Evolutionary conservation across 2,329 filamentous ascomycete species (phyloP), one percentile per base, ranked within the genome.

Genomic region (Juglanconis oblonga): DNA sequence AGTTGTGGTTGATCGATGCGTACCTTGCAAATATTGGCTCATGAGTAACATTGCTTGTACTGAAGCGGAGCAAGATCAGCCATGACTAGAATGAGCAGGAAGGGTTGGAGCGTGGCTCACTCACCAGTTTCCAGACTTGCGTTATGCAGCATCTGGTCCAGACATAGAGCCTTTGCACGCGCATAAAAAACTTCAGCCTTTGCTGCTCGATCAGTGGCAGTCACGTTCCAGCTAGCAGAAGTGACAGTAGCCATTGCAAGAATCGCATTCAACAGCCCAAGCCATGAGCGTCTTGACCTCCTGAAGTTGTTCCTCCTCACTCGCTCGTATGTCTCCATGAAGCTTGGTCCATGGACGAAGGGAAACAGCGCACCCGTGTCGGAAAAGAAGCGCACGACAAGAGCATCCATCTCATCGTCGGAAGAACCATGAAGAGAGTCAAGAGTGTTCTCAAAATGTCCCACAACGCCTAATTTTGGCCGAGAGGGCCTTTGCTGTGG

Each of bases 21-120:
- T 83, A 2, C 81, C 80, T 64, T 85, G 81, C 0, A 84, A 72
- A 59, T 84, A 84, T 52, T 81, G 79, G 4, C 75, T 76, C 64
- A 78, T 73, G 0, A 84, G 61, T 0, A 85, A 70, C 7, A 83
- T 72, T 47, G 75, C 76, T 65, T 83, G 80, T 0, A 83, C 80
- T 57, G 14, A 75, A 57, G 13, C 11, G 8, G 35, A 45, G n/a
- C 32, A 38, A 40, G 33, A 13, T 38, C 36, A 52, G 6, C 9
- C 32, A n/a, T 10, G n/a, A 17, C 32, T 32, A 13, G 29, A 51
- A 33, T 31, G 31, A 35, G 13, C n/a, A 17, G 24, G 14, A 32
- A 9, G 32, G 5, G 14, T 17, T 11, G 5, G 8, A 42, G 5
- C 4, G 7, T 53, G 10, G 10, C 4, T 6, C 42, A 55, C 68